These are phyloP conservation scores for Penicillium expansum DNA, from an alignment of 2,329 filamentous ascomycete genomes.

Conservation along the genomic window DNA sequence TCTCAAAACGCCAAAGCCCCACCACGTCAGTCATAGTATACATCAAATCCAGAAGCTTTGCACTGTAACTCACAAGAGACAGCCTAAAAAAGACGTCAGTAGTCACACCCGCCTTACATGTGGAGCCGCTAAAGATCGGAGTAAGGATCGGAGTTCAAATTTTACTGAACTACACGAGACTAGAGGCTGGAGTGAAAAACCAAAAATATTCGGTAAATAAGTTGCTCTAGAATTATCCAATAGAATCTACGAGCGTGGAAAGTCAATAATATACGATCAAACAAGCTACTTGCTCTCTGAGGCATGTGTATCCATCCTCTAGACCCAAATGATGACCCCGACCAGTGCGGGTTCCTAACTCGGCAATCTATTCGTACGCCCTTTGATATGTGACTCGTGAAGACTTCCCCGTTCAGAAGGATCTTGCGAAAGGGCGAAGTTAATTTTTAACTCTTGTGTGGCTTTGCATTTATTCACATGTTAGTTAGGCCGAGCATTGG, in stretches of 20 bases:
- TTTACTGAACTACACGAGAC: background rate
- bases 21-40: background rate
- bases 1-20: background rate
- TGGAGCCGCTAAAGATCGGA: conserved; percentile 1
- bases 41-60: background rate
- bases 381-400: background rate
- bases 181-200: background rate
- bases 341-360: background rate
- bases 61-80: background rate
- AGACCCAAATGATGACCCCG: background rate
- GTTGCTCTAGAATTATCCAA: background rate
- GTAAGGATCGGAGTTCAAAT: conserved; percentile 5
- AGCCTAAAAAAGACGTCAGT: background rate
- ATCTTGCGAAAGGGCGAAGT: conserved; percentile 1
- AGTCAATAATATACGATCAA: background rate
- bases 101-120: background rate
- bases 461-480: background rate
- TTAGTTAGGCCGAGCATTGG: background rate
- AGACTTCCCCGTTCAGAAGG: background rate
- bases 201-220: background rate
- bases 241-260: background rate
- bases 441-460: background rate
- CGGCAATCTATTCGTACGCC: background rate
- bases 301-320: background rate
- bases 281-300: background rate